phyloP scores from a whole-genome alignment of 805 yeast genomes.

The Candida maltosa region DNA sequence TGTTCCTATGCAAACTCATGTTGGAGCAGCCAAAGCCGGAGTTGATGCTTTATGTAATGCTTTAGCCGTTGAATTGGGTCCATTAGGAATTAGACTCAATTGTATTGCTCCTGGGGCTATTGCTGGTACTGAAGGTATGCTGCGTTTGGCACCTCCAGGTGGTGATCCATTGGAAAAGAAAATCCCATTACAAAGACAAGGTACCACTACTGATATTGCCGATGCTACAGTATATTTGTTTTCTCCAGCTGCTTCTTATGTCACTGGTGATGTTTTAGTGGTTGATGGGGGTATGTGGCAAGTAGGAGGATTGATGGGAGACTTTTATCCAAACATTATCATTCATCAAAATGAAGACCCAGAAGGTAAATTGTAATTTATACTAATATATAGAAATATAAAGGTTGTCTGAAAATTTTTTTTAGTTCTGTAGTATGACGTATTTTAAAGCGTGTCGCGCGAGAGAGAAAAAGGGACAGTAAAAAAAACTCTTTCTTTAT shows the following conservation, averaged over 20 bases:
- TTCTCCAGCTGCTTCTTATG: slow-evolving; percentile 75
- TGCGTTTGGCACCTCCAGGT: slow-evolving; percentile 50
- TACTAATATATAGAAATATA: too few relatives aligned
- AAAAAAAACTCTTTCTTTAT: too few relatives aligned
- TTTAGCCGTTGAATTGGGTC: slow-evolving; percentile 88
- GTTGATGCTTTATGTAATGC: slow-evolving; percentile 83
- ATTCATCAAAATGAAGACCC: slow-evolving; percentile 24
- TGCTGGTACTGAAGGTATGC: slow-evolving; percentile 76
- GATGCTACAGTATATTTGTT: slow-evolving; percentile 81
- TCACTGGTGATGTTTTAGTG: slow-evolving; percentile 73
- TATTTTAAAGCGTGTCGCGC: too few relatives aligned
- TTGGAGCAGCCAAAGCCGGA: slow-evolving; percentile 95
- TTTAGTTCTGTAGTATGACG: too few relatives aligned
- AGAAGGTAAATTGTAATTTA: slow-evolving; percentile 19
- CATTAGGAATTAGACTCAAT: slow-evolving; percentile 79
- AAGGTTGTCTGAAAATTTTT: too few relatives aligned
- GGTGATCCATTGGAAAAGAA: slow-evolving; percentile 31
- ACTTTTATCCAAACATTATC: slow-evolving; percentile 31
- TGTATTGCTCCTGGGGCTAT: slow-evolving; percentile 92
- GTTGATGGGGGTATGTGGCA: slow-evolving; percentile 96
- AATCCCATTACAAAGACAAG: slow-evolving; percentile 68
- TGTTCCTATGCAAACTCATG: slow-evolving; percentile 84
- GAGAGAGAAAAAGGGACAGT: too few relatives aligned
- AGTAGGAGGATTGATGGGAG: slow-evolving; percentile 44
- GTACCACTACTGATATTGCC: slow-evolving; percentile 77